Conservation (phyloP, 495 filamentous ascomycete species). For the Neurospora sp. region DNA sequence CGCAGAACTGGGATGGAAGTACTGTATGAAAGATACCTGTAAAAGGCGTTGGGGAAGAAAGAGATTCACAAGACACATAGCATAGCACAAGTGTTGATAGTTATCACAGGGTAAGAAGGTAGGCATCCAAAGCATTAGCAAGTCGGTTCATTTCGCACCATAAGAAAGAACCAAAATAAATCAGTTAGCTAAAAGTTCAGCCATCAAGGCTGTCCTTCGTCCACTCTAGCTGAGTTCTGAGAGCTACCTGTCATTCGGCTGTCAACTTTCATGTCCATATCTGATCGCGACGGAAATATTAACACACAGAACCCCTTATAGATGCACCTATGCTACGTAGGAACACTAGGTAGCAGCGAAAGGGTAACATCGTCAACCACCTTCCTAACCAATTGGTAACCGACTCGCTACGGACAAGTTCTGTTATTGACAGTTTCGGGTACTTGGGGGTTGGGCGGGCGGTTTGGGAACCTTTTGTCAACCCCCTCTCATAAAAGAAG, state of each 20-base stretch:
- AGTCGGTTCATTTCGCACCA: neutral
- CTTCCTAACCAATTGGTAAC: neutral
- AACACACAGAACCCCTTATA: neutral
- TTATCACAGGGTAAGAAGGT: neutral
- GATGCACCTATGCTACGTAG: neutral
- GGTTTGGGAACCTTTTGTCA: no score
- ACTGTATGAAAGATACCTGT: neutral
- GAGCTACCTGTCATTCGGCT: neutral
- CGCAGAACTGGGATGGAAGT: neutral
- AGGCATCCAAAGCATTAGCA: neutral
- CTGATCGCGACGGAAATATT: neutral
- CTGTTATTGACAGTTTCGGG: neutral
- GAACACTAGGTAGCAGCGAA: neutral
- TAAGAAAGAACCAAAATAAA: neutral
- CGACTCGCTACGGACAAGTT: neutral
- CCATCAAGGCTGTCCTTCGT: neutral
- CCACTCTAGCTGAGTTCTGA: neutral
- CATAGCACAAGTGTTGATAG: neutral
- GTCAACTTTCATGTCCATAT: neutral
- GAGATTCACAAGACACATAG: neutral
- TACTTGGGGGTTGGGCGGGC: neutral
- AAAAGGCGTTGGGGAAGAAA: neutral
- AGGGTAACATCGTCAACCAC: neutral
- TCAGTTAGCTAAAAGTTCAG: neutral
- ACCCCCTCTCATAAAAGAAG: no score